phyloP scores from a whole-genome alignment of 306 rosid genomes.

The Cicer yamashitae region DNA sequence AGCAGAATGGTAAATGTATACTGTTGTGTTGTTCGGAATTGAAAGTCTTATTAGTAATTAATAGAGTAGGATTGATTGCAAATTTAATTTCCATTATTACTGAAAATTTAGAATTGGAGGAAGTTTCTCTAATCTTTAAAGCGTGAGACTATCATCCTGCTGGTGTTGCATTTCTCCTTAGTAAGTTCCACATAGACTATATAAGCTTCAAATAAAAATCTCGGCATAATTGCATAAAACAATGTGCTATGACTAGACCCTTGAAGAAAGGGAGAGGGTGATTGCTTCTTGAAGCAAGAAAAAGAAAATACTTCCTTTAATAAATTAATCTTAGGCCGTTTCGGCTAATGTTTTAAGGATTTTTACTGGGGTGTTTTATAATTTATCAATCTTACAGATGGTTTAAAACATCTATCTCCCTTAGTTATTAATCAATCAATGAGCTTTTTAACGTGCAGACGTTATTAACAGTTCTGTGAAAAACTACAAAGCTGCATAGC shows the following conservation, averaged over 20 bases:
- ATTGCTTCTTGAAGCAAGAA: slow-evolving; percentile 15
- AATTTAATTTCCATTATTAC: not conserved
- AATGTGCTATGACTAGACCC: not conserved
- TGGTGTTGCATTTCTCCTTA: not conserved
- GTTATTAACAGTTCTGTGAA: not conserved
- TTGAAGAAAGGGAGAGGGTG: not conserved
- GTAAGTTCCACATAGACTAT: not conserved
- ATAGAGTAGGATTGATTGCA: not conserved
- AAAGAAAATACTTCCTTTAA: not conserved
- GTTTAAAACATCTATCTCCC: not conserved
- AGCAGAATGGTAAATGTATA: not conserved
- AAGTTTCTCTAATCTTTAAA: slow-evolving; percentile 1
- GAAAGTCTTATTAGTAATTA: not conserved
- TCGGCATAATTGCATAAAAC: not conserved
- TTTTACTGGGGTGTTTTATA: not conserved
- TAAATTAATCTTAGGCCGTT: not conserved
- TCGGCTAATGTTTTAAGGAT: not conserved
- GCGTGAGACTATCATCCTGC: not conserved
- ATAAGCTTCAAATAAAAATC: slow-evolving; percentile 10
- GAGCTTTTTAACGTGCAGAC: not conserved
- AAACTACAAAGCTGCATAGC: not conserved
- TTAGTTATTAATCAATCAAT: not conserved
- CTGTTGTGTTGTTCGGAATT: not conserved
- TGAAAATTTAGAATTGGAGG: not conserved
- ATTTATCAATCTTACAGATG: not conserved